Evolutionary conservation across 169 alveolate genomes (phyloP).

Genomic region (Plasmodium berghei): DNA sequence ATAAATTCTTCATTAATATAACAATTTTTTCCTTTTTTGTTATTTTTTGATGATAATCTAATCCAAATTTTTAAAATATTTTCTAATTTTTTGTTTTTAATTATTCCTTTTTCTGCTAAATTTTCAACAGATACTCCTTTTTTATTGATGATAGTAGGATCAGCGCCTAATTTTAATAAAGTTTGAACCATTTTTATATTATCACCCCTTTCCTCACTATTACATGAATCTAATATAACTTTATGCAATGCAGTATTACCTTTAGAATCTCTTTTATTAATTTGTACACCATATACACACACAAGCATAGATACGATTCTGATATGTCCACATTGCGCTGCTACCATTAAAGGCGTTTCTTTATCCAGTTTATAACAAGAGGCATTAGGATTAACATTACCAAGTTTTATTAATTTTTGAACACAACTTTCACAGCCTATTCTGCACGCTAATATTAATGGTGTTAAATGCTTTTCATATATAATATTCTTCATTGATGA

Average conservation of each 20-base stretch:
- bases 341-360: slow-evolving; percentile 90
- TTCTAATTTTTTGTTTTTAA: slow-evolving; percentile 68
- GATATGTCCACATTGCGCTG: slow-evolving; percentile 88
- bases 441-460: slow-evolving; percentile 84
- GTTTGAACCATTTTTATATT: slow-evolving; percentile 43
- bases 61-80: slow-evolving; percentile 68
- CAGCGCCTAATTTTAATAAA: slow-evolving; percentile 81
- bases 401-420: slow-evolving; percentile 79
- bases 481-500: slow-evolving; percentile 69
- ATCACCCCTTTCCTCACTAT: slow-evolving; percentile 19
- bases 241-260: slow-evolving; percentile 89
- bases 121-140: slow-evolving; percentile 79
- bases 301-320: slow-evolving; percentile 82
- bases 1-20: slow-evolving; percentile 32
- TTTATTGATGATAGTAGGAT: slow-evolving; percentile 68
- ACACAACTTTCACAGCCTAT: slow-evolving; percentile 82
- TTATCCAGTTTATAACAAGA: slow-evolving; percentile 77
- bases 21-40: slow-evolving; percentile 11
- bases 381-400: slow-evolving; percentile 81
- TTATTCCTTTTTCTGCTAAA: slow-evolving; percentile 26
- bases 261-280: slow-evolving; percentile 84
- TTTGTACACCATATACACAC: slow-evolving; percentile 84
- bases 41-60: slow-evolving; percentile 31
- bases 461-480: slow-evolving; percentile 79
- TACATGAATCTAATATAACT: slow-evolving; percentile 68